Conservation (phyloP, 352 stramenopile species). For the Phytophthora europaea region DNA sequence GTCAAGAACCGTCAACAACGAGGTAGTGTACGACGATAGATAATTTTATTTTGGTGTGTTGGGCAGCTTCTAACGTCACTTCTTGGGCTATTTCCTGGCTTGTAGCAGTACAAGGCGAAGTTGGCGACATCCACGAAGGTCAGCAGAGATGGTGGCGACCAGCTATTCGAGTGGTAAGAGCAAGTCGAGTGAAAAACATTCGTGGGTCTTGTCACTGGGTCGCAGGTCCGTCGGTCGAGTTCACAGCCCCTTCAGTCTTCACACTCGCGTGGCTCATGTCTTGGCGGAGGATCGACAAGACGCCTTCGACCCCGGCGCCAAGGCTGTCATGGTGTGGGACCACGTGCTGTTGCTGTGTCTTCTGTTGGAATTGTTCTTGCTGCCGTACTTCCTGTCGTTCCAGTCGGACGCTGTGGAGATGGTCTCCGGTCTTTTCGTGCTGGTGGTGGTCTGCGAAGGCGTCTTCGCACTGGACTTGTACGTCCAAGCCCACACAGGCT, state of each 20-base stretch:
- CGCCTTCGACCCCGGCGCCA: conserved; percentile 61
- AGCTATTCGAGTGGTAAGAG: conserved; percentile 12
- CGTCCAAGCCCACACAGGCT: conserved; percentile 69
- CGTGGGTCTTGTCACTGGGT: conserved; percentile 16
- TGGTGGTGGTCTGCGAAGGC: conserved; percentile 45
- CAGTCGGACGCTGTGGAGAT: conserved; percentile 21
- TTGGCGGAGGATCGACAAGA: conserved; percentile 37
- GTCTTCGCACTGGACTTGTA: conserved; percentile 66
- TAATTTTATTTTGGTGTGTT: conserved; percentile 4
- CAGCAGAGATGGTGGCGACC: conserved; percentile 6
- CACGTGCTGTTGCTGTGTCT: conserved; percentile 59
- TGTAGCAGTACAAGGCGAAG: neutral
- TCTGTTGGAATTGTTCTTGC: conserved; percentile 59
- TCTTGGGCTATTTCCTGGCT: conserved; percentile 3
- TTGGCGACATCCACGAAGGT: neutral
- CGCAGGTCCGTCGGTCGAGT: conserved; percentile 12
- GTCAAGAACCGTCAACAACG: conserved; percentile 1
- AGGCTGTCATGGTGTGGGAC: conserved; percentile 56
- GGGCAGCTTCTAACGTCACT: conserved; percentile 9
- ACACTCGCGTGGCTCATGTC: conserved; percentile 19
- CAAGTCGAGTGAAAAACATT: conserved; percentile 19
- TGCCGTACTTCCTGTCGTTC: conserved; percentile 71
- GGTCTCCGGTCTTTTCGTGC: conserved; percentile 37
- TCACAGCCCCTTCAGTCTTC: conserved; percentile 26
- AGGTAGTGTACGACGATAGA: neutral